Conservation (phyloP, 768 basidiomycete species). For the Panus rudis region DNA sequence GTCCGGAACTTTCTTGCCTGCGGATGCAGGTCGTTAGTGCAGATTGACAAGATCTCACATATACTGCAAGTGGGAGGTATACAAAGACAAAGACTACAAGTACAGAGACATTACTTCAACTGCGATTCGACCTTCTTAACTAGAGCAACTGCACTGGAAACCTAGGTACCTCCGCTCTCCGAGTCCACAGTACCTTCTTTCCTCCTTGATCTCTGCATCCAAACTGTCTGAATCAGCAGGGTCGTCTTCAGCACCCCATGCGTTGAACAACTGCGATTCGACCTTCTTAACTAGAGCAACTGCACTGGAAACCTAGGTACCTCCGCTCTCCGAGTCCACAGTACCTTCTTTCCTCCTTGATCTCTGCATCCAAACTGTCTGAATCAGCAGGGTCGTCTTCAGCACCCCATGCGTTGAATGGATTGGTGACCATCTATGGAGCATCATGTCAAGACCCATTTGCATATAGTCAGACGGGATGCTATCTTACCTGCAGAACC, state of each 20-base stretch:
- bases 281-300: conserved; percentile 70
- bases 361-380: conserved; percentile 46
- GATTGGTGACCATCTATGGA: conserved; percentile 77
- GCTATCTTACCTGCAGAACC: conserved; percentile 64
- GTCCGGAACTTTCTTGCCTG: too few species aligned
- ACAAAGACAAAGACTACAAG: too few species aligned
- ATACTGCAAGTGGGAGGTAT: too few species aligned
- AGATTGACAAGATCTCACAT: too few species aligned
- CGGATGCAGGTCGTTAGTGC: too few species aligned
- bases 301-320: conserved; percentile 89
- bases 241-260: conserved; percentile 82
- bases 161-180: conserved; percentile 74
- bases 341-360: conserved; percentile 62
- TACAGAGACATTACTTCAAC: too few species aligned
- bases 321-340: conserved; percentile 72
- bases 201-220: conserved; percentile 56
- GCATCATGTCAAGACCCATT: background rate
- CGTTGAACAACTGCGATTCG: conserved; percentile 55
- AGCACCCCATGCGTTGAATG: conserved; percentile 85
- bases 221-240: conserved; percentile 38
- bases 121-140: too few species aligned
- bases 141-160: conserved; percentile 93
- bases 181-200: conserved; percentile 69
- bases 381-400: conserved; percentile 45
- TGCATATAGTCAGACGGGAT: background rate